Evolutionary conservation across 148 eudicot species (phyloP).

Genomic region (Heliosperma pusillum): DNA sequence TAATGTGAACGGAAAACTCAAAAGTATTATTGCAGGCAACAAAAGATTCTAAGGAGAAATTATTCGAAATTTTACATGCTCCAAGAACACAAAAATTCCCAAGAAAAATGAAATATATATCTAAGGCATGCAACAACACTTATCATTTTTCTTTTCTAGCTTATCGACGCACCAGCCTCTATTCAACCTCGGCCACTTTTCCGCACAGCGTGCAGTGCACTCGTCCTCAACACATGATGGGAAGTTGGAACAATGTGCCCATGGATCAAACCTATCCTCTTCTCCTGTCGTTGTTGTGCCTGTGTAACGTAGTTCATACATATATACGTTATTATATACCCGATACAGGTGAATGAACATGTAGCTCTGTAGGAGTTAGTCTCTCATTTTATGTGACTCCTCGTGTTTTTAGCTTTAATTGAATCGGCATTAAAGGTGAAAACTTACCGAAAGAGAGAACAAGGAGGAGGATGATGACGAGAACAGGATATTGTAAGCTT

Average conservation of each 20-base stretch:
- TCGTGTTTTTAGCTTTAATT: neutral
- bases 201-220: neutral
- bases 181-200: neutral
- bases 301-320: neutral
- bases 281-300: neutral
- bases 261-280: conserved; percentile 11
- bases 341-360: neutral
- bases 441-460: neutral
- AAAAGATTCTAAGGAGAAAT: too few species aligned
- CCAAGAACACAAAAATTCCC: too few species aligned
- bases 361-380: too few species aligned
- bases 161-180: neutral
- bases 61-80: too few species aligned
- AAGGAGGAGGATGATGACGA: neutral
- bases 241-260: conserved; percentile 4
- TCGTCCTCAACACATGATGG: neutral
- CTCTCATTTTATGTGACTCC: too few species aligned
- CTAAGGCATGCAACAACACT: conserved; percentile 8
- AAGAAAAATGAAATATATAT: neutral
- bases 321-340: neutral
- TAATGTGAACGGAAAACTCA: too few species aligned
- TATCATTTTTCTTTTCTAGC: conserved; percentile 1
- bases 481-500: neutral
- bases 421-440: neutral
- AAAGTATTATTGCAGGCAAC: too few species aligned